Percentiles rank a stretch among this genome's conserved stretches.
phyloP scores from a whole-genome alignment of 2,329 filamentous ascomycete genomes.

The Colletotrichum melonis region DNA sequence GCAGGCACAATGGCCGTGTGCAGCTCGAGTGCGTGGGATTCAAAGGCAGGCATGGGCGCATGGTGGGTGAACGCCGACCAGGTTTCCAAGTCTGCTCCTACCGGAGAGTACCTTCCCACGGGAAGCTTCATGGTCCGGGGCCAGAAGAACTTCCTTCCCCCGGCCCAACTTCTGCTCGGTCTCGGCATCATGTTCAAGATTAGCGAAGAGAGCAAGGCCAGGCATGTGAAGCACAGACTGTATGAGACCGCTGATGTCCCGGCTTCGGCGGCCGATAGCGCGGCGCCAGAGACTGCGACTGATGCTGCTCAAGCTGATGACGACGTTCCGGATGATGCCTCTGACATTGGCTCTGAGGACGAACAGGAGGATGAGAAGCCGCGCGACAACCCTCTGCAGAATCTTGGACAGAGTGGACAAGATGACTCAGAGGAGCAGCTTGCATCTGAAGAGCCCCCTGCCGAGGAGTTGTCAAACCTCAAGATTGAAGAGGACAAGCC shows the following conservation, averaged over 20 bases:
- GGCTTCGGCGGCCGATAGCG: conserved; percentile 34
- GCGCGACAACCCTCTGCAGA: conserved; percentile 53
- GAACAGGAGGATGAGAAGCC: conserved; percentile 42
- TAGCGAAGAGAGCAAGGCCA: conserved; percentile 86
- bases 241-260: conserved; percentile 37
- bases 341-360: conserved; percentile 49
- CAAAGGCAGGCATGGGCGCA: conserved; percentile 93
- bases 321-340: conserved; percentile 45
- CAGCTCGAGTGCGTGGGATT: conserved; percentile 92
- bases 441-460: conserved; percentile 36
- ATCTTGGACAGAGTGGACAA: conserved; percentile 38
- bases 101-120: conserved; percentile 81
- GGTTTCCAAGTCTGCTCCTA: conserved; percentile 85
- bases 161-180: conserved; percentile 86
- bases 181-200: conserved; percentile 90
- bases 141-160: conserved; percentile 91
- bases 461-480: conserved; percentile 28
- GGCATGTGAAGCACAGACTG: conserved; percentile 79
- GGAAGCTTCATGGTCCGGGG: conserved; percentile 86
- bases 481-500: conserved; percentile 32
- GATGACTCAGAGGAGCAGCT: conserved; percentile 43
- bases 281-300: conserved; percentile 19
- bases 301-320: conserved; percentile 42
- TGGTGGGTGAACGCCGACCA: conserved; percentile 96
- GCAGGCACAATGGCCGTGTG: conserved; percentile 88